Conservation (phyloP, 306 rosid genomes). For the Delonix regia region DNA sequence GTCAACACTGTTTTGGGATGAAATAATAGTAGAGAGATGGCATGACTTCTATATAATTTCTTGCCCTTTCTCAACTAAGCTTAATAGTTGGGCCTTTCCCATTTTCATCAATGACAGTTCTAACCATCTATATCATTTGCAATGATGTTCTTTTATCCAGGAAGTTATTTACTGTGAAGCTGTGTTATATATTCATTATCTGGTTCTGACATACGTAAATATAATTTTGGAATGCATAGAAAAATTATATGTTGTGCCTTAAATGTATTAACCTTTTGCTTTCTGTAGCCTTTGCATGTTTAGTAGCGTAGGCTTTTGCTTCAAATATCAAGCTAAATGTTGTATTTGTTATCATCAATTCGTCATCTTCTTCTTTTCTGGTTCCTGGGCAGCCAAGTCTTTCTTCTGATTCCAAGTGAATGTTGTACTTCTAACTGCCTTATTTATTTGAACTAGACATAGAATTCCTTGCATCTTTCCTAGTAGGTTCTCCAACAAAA, state of each 20-base stretch:
- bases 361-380: neutral
- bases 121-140: constrained; percentile 16
- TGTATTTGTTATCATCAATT: neutral
- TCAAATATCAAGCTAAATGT: neutral
- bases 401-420: constrained; percentile 1
- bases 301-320: constrained; percentile 9
- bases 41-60: constrained; percentile 4
- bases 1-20: neutral
- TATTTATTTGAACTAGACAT: neutral
- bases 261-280: neutral
- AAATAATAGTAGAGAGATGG: constrained; percentile 5
- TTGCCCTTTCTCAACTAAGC: neutral
- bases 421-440: constrained; percentile 28
- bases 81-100: constrained; percentile 11
- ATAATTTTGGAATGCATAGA: constrained; percentile 21
- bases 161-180: neutral
- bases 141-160: neutral
- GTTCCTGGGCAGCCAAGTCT: neutral
- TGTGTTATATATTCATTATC: constrained; percentile 3
- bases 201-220: constrained; percentile 7
- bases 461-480: neutral
- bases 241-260: neutral
- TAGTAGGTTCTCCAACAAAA: neutral
- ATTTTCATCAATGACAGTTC: neutral
- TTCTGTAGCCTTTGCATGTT: neutral